Evolutionary conservation across 495 filamentous ascomycete genomes (phyloP).

Genomic region (Aspergillus ellipticus): DNA sequence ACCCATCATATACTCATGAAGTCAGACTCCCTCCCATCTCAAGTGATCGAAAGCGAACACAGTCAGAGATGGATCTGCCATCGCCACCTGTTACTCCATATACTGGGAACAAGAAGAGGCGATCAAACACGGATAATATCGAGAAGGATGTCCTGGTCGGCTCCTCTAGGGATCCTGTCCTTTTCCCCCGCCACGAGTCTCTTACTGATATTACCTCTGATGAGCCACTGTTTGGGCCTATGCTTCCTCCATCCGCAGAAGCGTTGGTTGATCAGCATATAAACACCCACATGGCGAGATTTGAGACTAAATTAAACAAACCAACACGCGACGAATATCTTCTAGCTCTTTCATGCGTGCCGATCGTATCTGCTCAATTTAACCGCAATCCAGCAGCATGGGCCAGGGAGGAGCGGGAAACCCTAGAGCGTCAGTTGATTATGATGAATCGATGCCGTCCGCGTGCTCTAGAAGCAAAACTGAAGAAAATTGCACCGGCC

Average conservation of each 20-base stretch:
- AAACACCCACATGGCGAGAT: slow-evolving; percentile 53
- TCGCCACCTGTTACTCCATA: slow-evolving; percentile 73
- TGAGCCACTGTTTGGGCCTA: slow-evolving; percentile 54
- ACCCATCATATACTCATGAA: slow-evolving; percentile 32
- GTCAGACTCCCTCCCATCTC: slow-evolving; percentile 49
- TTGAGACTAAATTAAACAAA: slow-evolving; percentile 55
- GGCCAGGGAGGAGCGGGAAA: slow-evolving; percentile 59
- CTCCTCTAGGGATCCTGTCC: slow-evolving; percentile 54
- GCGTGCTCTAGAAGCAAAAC: slow-evolving; percentile 24
- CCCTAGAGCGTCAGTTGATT: slow-evolving; percentile 47
- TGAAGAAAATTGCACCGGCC: slow-evolving; percentile 50
- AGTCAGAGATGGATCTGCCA: slow-evolving; percentile 52
- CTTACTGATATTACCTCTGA: slow-evolving; percentile 42
- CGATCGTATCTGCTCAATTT: slow-evolving; percentile 58
- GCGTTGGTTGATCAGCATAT: slow-evolving; percentile 64
- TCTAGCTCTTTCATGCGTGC: slow-evolving; percentile 62
- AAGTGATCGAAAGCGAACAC: slow-evolving; percentile 45
- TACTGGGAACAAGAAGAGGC: slow-evolving; percentile 50
- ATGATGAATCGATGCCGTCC: slow-evolving; percentile 44
- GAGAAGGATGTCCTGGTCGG: slow-evolving; percentile 30
- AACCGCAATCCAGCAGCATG: slow-evolving; percentile 56
- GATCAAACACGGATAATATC: slow-evolving; percentile 39
- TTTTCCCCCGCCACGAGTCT: slow-evolving; percentile 53
- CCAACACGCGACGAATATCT: slow-evolving; percentile 69
- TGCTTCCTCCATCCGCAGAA: slow-evolving; percentile 42